Conservation (phyloP, 257 asterid species). For the Linderniella brevidens region DNA sequence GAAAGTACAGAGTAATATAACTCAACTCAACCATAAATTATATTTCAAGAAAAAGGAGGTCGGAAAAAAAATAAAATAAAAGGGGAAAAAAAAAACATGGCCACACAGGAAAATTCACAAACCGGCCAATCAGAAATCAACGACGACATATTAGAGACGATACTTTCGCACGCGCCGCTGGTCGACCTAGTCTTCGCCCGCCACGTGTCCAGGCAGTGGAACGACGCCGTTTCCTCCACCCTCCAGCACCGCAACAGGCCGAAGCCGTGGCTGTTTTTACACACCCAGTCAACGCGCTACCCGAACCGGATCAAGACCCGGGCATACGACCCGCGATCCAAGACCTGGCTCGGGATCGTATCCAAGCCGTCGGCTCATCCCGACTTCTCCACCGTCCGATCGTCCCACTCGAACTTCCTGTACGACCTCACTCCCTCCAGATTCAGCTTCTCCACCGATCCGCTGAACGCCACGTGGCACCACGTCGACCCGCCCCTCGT, state of each 20-base stretch:
- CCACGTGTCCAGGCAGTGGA: constrained; percentile 46
- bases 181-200: constrained; percentile 34
- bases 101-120: too few species aligned
- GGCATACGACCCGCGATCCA: constrained; percentile 63
- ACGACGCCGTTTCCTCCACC: constrained; percentile 34
- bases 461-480: constrained; percentile 34
- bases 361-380: constrained; percentile 12
- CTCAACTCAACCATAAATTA: too few species aligned
- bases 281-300: constrained; percentile 27
- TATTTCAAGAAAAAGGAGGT: constrained; percentile 1
- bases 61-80: too few species aligned
- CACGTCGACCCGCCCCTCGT: constrained; percentile 29
- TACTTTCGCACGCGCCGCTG: constrained; percentile 47
- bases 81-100: constrained; percentile 3
- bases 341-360: constrained; percentile 28
- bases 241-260: constrained; percentile 34
- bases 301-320: constrained; percentile 22
- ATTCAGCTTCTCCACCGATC: constrained; percentile 46
- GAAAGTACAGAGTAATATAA: too few species aligned
- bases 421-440: constrained; percentile 35
- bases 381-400: constrained; percentile 22
- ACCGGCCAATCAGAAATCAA: constrained; percentile 10
- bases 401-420: constrained; percentile 40
- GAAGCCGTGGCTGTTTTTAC: constrained; percentile 59
- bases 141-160: constrained; percentile 31